phyloP scores from a whole-genome alignment of 73 alveolate species.

The Blepharisma japonicum region DNA sequence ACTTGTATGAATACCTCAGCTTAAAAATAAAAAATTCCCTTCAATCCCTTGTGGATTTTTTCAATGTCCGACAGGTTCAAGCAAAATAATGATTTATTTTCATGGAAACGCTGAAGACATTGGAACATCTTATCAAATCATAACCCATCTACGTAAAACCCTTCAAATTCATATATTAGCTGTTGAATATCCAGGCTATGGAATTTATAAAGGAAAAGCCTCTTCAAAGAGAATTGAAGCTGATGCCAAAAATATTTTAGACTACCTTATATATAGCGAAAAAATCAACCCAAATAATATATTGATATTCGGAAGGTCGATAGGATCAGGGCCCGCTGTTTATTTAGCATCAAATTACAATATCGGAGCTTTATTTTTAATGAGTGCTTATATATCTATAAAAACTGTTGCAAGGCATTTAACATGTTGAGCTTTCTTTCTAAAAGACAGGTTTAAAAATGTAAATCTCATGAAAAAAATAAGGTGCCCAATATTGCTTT shows the following conservation, averaged over 20 bases:
- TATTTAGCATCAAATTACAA: slow-evolving; percentile 33
- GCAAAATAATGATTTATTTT: slow-evolving; percentile 68
- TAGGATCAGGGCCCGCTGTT: slow-evolving; percentile 94
- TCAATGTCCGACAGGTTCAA: slow-evolving; percentile 58
- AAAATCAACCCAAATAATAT: slow-evolving; percentile 71
- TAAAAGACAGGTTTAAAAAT: slow-evolving; percentile 73
- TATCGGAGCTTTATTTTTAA: slow-evolving; percentile 77
- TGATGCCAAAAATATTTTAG: slow-evolving; percentile 79
- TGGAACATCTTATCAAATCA: slow-evolving; percentile 69
- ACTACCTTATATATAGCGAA: slow-evolving; percentile 52
- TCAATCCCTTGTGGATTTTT: slow-evolving; percentile 61
- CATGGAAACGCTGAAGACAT: slow-evolving; percentile 96
- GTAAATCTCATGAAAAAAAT: slow-evolving; percentile 64
- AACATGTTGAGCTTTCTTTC: slow-evolving; percentile 55
- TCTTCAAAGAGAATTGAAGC: slow-evolving; percentile 57
- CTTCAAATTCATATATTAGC: slow-evolving; percentile 78
- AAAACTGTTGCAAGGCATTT: slow-evolving; percentile 65
- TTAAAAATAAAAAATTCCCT: slow-evolving; percentile 28
- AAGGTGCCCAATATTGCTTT: slow-evolving; percentile 67
- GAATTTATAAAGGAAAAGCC: slow-evolving; percentile 69
- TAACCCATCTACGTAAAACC: slow-evolving; percentile 62
- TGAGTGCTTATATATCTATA: slow-evolving; percentile 77
- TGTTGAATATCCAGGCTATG: slow-evolving; percentile 94
- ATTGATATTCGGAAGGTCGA: slow-evolving; percentile 88
- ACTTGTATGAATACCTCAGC: slow-evolving; percentile 60